Conservation (phyloP, 179 eudicot species). For the Carnegiea gigantea region DNA sequence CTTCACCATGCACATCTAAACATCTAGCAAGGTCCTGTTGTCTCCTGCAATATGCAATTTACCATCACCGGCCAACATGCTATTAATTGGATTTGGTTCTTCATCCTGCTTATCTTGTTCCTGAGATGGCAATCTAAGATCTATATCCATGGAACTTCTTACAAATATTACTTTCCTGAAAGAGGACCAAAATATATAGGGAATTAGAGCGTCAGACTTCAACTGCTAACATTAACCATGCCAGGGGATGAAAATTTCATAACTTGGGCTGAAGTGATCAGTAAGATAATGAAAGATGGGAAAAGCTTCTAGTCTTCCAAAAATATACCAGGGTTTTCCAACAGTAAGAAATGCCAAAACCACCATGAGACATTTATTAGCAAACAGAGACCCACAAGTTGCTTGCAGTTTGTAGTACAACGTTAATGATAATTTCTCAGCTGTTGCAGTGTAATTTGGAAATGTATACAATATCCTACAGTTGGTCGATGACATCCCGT, state of each 20-base stretch:
- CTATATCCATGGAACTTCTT: conserved; percentile 65
- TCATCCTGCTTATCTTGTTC: conserved; percentile 75
- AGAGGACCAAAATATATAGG: conserved; percentile 34
- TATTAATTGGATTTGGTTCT: too few relatives aligned
- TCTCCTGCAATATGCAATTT: too few relatives aligned
- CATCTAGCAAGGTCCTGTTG: too few relatives aligned
- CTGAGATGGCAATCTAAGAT: conserved; percentile 82
- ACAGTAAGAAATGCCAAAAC: conserved; percentile 2
- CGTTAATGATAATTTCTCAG: background rate
- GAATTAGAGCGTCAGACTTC: background rate
- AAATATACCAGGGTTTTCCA: background rate
- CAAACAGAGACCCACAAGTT: background rate
- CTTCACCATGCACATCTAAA: too few relatives aligned
- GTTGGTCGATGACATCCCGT: background rate
- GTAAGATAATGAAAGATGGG: background rate
- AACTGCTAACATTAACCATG: background rate
- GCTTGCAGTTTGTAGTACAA: background rate
- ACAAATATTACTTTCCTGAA: conserved; percentile 14
- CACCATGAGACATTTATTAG: too few relatives aligned
- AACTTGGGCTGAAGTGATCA: background rate
- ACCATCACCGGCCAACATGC: too few relatives aligned
- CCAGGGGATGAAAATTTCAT: background rate
- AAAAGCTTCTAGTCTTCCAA: background rate
- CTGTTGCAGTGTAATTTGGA: background rate
- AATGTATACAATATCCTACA: background rate